These are phyloP conservation scores for Elaeis guineensis DNA, from an alignment of 176 grass and related monocot genomes.

Conservation along the genomic window DNA sequence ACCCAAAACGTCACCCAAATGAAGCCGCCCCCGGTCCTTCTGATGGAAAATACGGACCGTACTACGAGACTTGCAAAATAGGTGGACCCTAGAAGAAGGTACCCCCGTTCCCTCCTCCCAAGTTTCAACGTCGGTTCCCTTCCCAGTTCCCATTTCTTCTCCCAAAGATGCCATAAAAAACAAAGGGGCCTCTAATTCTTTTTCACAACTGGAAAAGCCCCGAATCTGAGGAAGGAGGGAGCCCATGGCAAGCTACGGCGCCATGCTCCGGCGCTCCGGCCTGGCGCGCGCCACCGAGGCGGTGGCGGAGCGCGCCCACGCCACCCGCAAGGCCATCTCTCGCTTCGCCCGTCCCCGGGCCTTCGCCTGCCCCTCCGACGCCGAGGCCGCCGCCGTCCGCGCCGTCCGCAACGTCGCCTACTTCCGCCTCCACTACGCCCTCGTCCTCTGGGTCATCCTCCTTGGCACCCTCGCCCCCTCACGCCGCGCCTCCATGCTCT, in stretches of 20 bases:
- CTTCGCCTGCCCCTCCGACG: conserved; percentile 33
- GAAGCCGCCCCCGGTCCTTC: too few species aligned
- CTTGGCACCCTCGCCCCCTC: conserved; percentile 48
- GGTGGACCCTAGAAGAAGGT: too few species aligned
- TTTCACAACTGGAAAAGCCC: too few species aligned
- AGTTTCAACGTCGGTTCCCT: too few species aligned
- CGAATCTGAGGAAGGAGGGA: too few species aligned
- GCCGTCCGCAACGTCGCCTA: conserved; percentile 60
- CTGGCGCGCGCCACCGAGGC: conserved; percentile 28
- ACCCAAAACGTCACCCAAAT: too few species aligned
- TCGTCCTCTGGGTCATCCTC: conserved; percentile 58
- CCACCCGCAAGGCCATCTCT: conserved; percentile 19
- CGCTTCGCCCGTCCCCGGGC: conserved; percentile 50
- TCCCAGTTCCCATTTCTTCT: too few species aligned
- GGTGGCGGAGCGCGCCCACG: conserved; percentile 26
- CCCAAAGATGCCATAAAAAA: too few species aligned
- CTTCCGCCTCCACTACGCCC: conserved; percentile 67
- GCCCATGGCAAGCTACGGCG: conserved; percentile 28
- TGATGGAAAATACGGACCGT: too few species aligned
- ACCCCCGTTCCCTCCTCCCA: too few species aligned
- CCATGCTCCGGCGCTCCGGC: conserved; percentile 43
- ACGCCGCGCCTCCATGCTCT: conserved; percentile 55
- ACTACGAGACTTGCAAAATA: too few species aligned
- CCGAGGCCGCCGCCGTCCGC: conserved; percentile 70
- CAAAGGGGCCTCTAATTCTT: too few species aligned